phyloP scores from a whole-genome alignment of 441 rosid species.

The Isatis lusitanica region DNA sequence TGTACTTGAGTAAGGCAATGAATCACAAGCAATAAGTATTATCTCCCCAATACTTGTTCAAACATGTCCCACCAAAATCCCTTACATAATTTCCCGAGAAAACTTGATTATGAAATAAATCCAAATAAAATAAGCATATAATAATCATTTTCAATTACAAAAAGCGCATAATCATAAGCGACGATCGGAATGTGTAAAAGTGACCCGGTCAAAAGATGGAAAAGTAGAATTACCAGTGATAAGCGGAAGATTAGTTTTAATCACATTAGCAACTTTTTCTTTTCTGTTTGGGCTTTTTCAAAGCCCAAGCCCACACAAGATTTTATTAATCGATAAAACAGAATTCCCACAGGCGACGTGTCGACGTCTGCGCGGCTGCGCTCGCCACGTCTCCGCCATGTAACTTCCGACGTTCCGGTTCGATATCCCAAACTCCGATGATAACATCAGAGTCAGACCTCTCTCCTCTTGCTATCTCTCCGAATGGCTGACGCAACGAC shows the following conservation, averaged over 20 bases:
- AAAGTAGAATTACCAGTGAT: background rate
- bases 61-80: too few relatives aligned
- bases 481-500: constrained; percentile 31
- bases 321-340: background rate
- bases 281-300: background rate
- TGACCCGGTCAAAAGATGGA: background rate
- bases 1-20: too few relatives aligned
- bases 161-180: too few relatives aligned
- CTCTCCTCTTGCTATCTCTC: background rate
- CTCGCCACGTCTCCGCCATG: constrained; percentile 29
- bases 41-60: background rate
- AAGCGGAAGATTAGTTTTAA: background rate
- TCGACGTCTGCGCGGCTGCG: background rate
- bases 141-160: background rate
- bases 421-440: background rate
- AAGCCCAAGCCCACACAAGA: constrained; percentile 11
- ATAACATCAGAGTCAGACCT: background rate
- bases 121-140: background rate
- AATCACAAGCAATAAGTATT: background rate
- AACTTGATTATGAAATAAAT: too few relatives aligned
- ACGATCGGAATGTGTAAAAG: background rate
- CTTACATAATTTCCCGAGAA: too few relatives aligned
- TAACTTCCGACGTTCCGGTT: background rate
- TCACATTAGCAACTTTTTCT: background rate
- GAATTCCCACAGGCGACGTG: constrained; percentile 16